These are phyloP conservation scores for Alnus rubra DNA, from an alignment of 306 rosid genomes.

Conservation along the genomic window DNA sequence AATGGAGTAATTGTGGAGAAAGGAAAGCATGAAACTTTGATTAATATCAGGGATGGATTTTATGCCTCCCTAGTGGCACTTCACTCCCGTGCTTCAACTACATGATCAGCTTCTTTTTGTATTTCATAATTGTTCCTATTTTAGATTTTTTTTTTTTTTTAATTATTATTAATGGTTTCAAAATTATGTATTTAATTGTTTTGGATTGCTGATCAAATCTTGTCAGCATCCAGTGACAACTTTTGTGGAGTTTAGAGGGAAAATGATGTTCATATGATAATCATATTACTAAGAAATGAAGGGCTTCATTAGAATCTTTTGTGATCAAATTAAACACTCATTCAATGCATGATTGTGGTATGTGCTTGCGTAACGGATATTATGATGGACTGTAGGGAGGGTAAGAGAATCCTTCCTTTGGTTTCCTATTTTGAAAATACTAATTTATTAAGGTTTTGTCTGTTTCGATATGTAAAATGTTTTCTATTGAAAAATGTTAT, in stretches of 20 bases:
- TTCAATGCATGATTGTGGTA: too few relatives aligned
- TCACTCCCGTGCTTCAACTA: slow-evolving; percentile 31
- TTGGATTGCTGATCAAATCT: too few relatives aligned
- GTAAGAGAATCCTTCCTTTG: too few relatives aligned
- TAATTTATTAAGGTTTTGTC: too few relatives aligned
- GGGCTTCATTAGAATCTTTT: neutral
- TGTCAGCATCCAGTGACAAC: neutral
- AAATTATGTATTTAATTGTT: too few relatives aligned
- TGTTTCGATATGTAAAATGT: too few relatives aligned
- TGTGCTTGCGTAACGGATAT: too few relatives aligned
- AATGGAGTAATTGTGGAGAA: slow-evolving; percentile 59
- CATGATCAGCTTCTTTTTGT: neutral
- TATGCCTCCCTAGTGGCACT: slow-evolving; percentile 52
- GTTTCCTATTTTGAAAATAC: too few relatives aligned
- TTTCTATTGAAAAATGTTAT: too few relatives aligned
- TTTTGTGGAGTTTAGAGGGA: neutral
- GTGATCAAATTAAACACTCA: neutral
- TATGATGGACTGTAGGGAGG: too few relatives aligned
- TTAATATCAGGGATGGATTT: slow-evolving; percentile 35
- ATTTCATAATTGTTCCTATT: neutral
- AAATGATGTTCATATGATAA: neutral
- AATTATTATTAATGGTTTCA: too few relatives aligned
- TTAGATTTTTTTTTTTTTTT: too few relatives aligned
- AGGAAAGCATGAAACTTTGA: slow-evolving; percentile 48
- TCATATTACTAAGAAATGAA: neutral